Percentiles rank a stretch among this genome's conserved stretches.
Conservation (phyloP, 352 stramenopile genomes). For the Aphanomyces astaci region DNA sequence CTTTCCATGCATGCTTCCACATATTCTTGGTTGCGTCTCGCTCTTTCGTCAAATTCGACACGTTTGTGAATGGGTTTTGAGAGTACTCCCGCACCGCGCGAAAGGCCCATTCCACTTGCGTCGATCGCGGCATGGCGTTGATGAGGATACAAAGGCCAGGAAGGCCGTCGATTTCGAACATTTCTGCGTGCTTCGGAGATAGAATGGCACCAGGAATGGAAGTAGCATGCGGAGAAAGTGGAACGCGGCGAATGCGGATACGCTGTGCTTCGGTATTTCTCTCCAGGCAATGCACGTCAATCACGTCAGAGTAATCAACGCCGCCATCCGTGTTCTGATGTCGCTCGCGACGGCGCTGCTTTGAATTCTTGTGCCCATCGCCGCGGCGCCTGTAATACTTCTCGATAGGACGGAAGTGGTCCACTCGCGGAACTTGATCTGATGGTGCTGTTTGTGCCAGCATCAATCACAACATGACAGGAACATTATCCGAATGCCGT, state of each 20-base stretch:
- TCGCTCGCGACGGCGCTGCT: neutral
- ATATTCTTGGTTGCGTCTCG: neutral
- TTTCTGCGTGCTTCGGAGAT: neutral
- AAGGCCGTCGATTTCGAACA: slow-evolving; percentile 18
- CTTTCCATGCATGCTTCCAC: neutral
- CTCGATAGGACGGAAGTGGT: slow-evolving; percentile 12
- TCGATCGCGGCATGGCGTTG: slow-evolving; percentile 10
- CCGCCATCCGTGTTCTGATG: neutral
- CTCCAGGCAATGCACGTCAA: slow-evolving; percentile 5
- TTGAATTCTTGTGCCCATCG: slow-evolving; percentile 6
- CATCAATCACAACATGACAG: neutral
- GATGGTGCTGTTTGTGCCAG: neutral
- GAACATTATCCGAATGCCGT: neutral
- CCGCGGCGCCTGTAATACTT: slow-evolving; percentile 15
- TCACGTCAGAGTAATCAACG: slow-evolving; percentile 16
- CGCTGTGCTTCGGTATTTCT: neutral
- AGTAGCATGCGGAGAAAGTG: neutral
- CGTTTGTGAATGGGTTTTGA: slow-evolving; percentile 14
- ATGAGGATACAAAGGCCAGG: slow-evolving; percentile 4
- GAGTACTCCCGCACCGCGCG: slow-evolving; percentile 16
- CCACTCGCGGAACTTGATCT: no score
- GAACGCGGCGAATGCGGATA: neutral
- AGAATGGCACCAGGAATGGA: neutral
- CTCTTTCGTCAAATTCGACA: slow-evolving; percentile 13
- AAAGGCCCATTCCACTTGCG: slow-evolving; percentile 19